Base-by-base conservation (phyloP, 805 yeast species). In the Kodamaea lidongshanica region DNA sequence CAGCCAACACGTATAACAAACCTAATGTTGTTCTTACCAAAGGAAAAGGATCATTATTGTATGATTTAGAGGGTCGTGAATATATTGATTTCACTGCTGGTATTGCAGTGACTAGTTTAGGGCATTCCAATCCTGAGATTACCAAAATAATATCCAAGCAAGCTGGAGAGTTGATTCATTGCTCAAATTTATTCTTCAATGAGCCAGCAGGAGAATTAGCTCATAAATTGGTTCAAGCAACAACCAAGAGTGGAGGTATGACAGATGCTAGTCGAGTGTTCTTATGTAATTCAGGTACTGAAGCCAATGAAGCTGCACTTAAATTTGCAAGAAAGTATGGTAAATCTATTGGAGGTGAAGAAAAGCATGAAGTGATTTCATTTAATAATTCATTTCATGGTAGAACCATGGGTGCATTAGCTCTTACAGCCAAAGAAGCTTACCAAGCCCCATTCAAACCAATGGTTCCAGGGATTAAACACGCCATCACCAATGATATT, bases 81-180 rank as follows among this genome's bases (percentile, higher is more conserved):
- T 92, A 79, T 49, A 68, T 92, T 29, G 98, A 92, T 52, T 89
- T 92, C 58, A 79, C 89, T 1, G 87, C 96, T 2, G 98, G 98
- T 31, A 89, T 92, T 43, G 97, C 98, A 1, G 98, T 92, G 10
- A 89, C 95, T n/a, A 79, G 84, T 1, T 64, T 92, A 40, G 98
- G 98, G 3, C 97, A 92, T 51, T 65, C 87, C 15, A 72, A 92
- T 45, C 75, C 77, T 4, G 79, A 77, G 39, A 70, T 92, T 20
- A 72, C 94, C 5, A 62, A 79, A 32, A 73, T 92, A 37, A 53
- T 87, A 38, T 56, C 59, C 34, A 80, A 81, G 24, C 98, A 92
- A 59, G 74, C 87, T 1, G 52, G 54, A 18, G 77, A 77, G 7
- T 63, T 89, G 43, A 67, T 86, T 35, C 98, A 92, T 52, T 70